Evolutionary conservation across 2,329 filamentous ascomycete species (phyloP), one percentile per base, ranked within the genome.

Genomic region (Xylaria sp.): DNA sequence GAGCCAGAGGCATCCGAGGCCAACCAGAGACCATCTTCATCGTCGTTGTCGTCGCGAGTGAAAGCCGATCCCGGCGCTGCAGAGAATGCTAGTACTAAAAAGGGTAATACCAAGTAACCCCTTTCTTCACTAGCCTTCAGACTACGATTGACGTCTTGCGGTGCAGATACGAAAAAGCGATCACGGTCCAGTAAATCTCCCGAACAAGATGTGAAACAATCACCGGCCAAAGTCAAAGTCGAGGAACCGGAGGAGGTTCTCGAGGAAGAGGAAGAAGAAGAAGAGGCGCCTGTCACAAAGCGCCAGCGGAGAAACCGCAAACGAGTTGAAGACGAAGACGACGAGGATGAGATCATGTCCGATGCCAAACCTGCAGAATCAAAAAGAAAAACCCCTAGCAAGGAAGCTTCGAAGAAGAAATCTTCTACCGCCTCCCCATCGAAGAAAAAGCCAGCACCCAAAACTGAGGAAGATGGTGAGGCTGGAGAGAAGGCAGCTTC

Each of bases 281-380:
- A 84, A 12, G 84, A 84, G 1, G 87, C 87, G 44, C 91, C 90
- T 23, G 84, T 87, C 2, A 81, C 83, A 5, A 93, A 93, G 77
- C 82, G 87, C 68, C 80, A 82, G 35, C 82, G 88, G 64, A 83
- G 82, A 74, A 80, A 71, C 48, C 83, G 82, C 60, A 82, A 81
- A 65, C 82, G 84, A 61, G 72, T 87, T 13, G 82, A 89, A 59
- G 85, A 87, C 8, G 86, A 88, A 2, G 85, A 79, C 1, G 78
- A 87, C 6, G 84, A 87, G 10, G 82, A 82, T 57, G 79, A 83
- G 29, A 73, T 72, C 21, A 83, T 82, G 74, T 79, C 61, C 69
- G 57, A 79, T 76, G 65, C 60, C 69, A 77, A 76, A 57, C 66
- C 75, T 12, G 63, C 62, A 25, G 77, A 79, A 61, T 68, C 76